phyloP scores from a whole-genome alignment of 2,329 filamentous ascomycete genomes.

The Parastagonospora avenae region DNA sequence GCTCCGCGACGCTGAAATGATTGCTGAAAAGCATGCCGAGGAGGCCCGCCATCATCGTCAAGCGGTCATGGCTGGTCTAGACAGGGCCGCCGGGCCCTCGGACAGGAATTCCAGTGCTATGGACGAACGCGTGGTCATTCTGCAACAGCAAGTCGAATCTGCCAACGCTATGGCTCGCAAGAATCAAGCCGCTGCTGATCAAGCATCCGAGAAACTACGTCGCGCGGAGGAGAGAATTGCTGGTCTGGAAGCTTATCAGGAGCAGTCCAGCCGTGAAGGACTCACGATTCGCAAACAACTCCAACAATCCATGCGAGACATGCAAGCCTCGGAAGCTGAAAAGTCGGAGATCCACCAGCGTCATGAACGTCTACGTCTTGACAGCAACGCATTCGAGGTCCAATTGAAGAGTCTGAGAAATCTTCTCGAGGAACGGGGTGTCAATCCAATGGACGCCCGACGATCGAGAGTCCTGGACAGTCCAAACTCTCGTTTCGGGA shows the following conservation, averaged over 20 bases:
- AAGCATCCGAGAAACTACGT: slow-evolving; percentile 84
- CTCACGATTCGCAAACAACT: slow-evolving; percentile 88
- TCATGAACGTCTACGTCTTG: slow-evolving; percentile 83
- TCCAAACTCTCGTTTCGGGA: slow-evolving; percentile 73
- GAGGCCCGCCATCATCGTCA: slow-evolving; percentile 86
- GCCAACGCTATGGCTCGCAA: slow-evolving; percentile 82
- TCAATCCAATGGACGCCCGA: slow-evolving; percentile 74
- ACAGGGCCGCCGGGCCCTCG: slow-evolving; percentile 68
- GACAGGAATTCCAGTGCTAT: slow-evolving; percentile 53
- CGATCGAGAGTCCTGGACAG: slow-evolving; percentile 75
- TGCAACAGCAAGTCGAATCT: slow-evolving; percentile 79
- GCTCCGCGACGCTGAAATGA: slow-evolving; percentile 82
- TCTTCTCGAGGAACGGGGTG: slow-evolving; percentile 84
- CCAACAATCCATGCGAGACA: slow-evolving; percentile 81
- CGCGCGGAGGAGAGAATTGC: slow-evolving; percentile 96
- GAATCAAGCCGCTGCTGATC: slow-evolving; percentile 87
- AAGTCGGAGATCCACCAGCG: slow-evolving; percentile 83
- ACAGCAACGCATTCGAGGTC: slow-evolving; percentile 90
- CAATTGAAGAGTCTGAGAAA: slow-evolving; percentile 94
- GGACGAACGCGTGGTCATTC: slow-evolving; percentile 70
- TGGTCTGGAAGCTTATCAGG: slow-evolving; percentile 94
- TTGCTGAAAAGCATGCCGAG: slow-evolving; percentile 83
- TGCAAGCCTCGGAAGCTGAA: slow-evolving; percentile 77
- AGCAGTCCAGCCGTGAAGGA: slow-evolving; percentile 92
- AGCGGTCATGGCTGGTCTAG: slow-evolving; percentile 81